Base-by-base conservation (phyloP, 192 early-diverging fungal genomes). In the Pilaira anomala region DNA sequence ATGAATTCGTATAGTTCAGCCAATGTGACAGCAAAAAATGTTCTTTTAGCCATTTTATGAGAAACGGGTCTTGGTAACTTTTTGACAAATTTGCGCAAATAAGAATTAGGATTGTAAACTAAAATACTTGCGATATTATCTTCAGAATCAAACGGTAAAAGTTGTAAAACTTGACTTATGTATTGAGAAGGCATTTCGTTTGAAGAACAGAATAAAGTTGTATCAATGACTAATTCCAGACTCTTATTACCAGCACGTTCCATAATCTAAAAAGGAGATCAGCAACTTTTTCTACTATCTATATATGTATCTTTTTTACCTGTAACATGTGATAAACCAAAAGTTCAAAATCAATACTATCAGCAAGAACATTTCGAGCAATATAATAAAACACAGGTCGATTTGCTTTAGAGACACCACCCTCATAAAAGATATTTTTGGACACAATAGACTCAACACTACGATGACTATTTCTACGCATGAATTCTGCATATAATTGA, bases 351-450 rank as follows among this genome's bases (percentile, higher is more conserved):
- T 96, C 92, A 45, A 91, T 80, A 41, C 80, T 82, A 36, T 94
- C 89, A 60, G 83, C 69, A 52, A 83, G 79, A 44, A 96, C 62
- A 19, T 91, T 82, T 30, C 92, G 83, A 26, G 87, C 85, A 60
- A 96, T 89, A 71, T 87, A 88, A 74, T 95, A 96, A 51, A 93
- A 79, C 1, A 96, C 90, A 0, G 89, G 91, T 45, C 89, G 78
- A 21, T 72, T 64, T n/a, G 77, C 80, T 53, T 86, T 86, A 28
- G 92, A 94, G 13, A 83, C 49, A 2, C 89, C 90, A 19, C 89
- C 92, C 61, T 90, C 89, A 59, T 92, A 96, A 63, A 95, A 86
- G 14, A 93, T 82, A 33, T 83, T 81, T 54, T 89, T 88, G 18
- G 83, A 81, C 16, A 77, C 74, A 28, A 93, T 80, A 3, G 82